Evolutionary conservation across 768 basidiomycete species (phyloP), one percentile per base, ranked within the genome.

Genomic region (Naganishia onofrii): DNA sequence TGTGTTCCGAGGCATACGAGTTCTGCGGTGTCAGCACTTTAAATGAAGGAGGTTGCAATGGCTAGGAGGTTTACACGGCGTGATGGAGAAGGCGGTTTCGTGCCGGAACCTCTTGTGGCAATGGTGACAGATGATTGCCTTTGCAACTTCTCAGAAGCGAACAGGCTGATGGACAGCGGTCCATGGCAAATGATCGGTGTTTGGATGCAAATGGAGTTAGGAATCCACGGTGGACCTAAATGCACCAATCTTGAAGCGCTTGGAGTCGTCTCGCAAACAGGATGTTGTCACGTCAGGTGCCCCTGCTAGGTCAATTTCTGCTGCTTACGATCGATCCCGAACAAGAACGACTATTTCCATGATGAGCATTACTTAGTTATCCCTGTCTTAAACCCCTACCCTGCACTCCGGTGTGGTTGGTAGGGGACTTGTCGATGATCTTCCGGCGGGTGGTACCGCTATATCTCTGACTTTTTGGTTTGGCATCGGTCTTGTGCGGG

Each of bases 281-380:
- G 15, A 42, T 2, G 15, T 36, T 12, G 12, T 42, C 42, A 8
- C 15, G 15, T 15, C 2, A 42, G 7, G 42, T 15, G 42, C 13
- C 7, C 15, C 13, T 17, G 13, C 7, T 15, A 15, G 15, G 13
- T 10, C 15, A 15, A 10, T 8, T 10, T 15, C 42, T 15, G 9
- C 42, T 42, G 29, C 19, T 15, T 2, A 28, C 29, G 26, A 57
- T 28, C 19, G 36, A 38, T 21, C 29, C n/a, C 48, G 23, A 51
- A 51, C 48, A 51, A 51, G 23, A 51, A n/a, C n/a, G 7, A 12
- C 21, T 4, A 51, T 51, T 51, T 12, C 48, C 3, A 51, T 51
- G 48, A 51, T 51, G 48, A 51, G 48, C 48, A 51, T 51, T 23
- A 51, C 48, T 51, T 51, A 51, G 48, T 51, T 51, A 51, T 51